phyloP scores from a whole-genome alignment of 2,329 filamentous ascomycete genomes.

The Fusarium napiforme region DNA sequence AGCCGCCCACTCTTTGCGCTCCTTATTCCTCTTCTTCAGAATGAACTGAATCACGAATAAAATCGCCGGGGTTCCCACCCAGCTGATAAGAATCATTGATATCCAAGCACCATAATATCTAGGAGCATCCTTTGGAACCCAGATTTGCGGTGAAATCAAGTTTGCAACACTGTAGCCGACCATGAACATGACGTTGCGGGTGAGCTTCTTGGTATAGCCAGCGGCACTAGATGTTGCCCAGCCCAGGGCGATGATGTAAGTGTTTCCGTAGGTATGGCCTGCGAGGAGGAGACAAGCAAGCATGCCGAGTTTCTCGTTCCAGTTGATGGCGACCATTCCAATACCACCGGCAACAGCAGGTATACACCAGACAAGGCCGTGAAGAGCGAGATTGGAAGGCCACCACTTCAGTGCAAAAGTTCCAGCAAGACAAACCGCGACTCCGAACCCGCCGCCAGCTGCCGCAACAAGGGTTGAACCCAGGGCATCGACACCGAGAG shows the following conservation, averaged over 20 bases:
- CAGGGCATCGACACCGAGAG: slow-evolving; percentile 50
- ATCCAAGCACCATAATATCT: slow-evolving; percentile 45
- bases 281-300: slow-evolving; percentile 45
- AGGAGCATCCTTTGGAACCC: slow-evolving; percentile 43
- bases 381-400: slow-evolving; percentile 48
- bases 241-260: slow-evolving; percentile 14
- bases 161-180: slow-evolving; percentile 51
- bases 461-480: slow-evolving; percentile 54
- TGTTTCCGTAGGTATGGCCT: slow-evolving; percentile 49
- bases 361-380: slow-evolving; percentile 44
- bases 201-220: slow-evolving; percentile 52
- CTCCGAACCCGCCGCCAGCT: slow-evolving; percentile 51
- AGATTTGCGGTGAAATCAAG: slow-evolving; percentile 53
- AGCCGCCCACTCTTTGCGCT: slow-evolving; percentile 36
- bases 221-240: slow-evolving; percentile 22
- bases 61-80: slow-evolving; percentile 50
- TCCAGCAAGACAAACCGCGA: slow-evolving; percentile 48
- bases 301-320: slow-evolving; percentile 40
- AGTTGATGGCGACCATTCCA: slow-evolving; percentile 44
- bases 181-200: slow-evolving; percentile 54
- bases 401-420: slow-evolving; percentile 45
- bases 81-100: slow-evolving; percentile 46
- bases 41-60: slow-evolving; percentile 49
- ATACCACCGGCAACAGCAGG: slow-evolving; percentile 44
- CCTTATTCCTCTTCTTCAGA: slow-evolving; percentile 46